A percentile compares a stretch with the other conserved stretches of the same genome.
Evolutionary conservation across 768 basidiomycete genomes (phyloP).

Genomic region (Suillus decipiens): DNA sequence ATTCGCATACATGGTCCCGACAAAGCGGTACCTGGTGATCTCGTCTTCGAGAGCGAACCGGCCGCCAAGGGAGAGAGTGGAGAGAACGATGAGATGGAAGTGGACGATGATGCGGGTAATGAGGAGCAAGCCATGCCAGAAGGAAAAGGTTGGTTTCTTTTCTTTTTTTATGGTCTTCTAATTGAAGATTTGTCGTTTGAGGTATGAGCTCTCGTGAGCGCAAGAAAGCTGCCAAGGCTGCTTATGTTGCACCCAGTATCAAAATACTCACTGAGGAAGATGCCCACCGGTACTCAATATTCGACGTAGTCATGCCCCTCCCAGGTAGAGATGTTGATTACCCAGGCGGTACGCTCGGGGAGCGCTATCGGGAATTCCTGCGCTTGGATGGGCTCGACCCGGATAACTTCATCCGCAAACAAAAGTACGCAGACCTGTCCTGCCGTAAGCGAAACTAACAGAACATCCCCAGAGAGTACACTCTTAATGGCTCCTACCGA

Average conservation of each 20-base stretch:
- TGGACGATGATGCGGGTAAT: slow-evolving; percentile 34
- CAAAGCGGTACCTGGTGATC: slow-evolving; percentile 80
- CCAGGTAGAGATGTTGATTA: slow-evolving; percentile 94
- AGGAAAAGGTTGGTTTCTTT: slow-evolving; percentile 32
- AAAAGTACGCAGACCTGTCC: slow-evolving; percentile 58
- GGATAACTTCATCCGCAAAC: slow-evolving; percentile 84
- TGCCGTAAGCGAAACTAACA: slow-evolving; percentile 13
- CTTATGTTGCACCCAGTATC: slow-evolving; percentile 57
- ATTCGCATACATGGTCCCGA: slow-evolving; percentile 75
- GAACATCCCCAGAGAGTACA: slow-evolving; percentile 70
- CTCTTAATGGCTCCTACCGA: slow-evolving; percentile 90
- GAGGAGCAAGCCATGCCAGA: slow-evolving; percentile 36
- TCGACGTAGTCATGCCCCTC: slow-evolving; percentile 96
- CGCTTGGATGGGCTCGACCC: slow-evolving; percentile 87
- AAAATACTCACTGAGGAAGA: slow-evolving; percentile 80
- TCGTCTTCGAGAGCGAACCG: slow-evolving; percentile 68
- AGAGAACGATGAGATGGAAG: slow-evolving; percentile 24
- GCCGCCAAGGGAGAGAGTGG: slow-evolving; percentile 15
- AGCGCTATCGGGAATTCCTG: slow-evolving; percentile 82
- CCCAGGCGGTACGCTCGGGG: slow-evolving; percentile 85
- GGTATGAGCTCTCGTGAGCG: slow-evolving; percentile 18
- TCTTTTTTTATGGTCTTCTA: slow-evolving; percentile 3
- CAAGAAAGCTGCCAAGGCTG: slow-evolving; percentile 26
- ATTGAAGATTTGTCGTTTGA: slow-evolving; percentile 20
- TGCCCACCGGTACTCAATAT: slow-evolving; percentile 79